phyloP scores from a whole-genome alignment of 306 rosid genomes.

The Vachellia collinsii region DNA sequence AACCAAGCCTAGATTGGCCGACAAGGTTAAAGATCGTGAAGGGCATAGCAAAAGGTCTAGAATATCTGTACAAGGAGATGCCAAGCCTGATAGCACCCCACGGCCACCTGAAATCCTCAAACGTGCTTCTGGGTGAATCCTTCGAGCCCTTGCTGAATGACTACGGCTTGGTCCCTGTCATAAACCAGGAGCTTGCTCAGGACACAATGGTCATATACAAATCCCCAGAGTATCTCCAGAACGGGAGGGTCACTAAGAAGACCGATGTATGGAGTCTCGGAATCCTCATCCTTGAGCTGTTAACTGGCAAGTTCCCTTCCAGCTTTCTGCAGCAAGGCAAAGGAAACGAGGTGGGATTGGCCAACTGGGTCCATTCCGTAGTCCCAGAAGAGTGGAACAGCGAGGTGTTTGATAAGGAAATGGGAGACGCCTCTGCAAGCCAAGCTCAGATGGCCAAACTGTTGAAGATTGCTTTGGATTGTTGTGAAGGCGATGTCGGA shows the following conservation, averaged over 20 bases:
- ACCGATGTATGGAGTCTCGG: too few species aligned
- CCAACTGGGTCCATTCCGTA: slow-evolving; percentile 59
- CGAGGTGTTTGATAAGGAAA: slow-evolving; percentile 64
- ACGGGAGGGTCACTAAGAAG: slow-evolving; percentile 70
- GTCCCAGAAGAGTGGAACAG: slow-evolving; percentile 50
- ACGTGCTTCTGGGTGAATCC: slow-evolving; percentile 62
- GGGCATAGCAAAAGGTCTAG: slow-evolving; percentile 71
- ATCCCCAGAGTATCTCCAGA: slow-evolving; percentile 77
- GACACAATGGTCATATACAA: slow-evolving; percentile 70
- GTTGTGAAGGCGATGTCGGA: slow-evolving; percentile 71
- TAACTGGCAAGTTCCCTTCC: slow-evolving; percentile 68
- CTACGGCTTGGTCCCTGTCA: slow-evolving; percentile 76
- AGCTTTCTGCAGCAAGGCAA: slow-evolving; percentile 55
- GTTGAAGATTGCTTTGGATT: slow-evolving; percentile 65
- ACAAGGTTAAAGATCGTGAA: slow-evolving; percentile 68
- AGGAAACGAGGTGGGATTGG: slow-evolving; percentile 57
- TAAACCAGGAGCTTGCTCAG: slow-evolving; percentile 75
- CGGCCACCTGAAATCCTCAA: slow-evolving; percentile 86
- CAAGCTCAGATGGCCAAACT: slow-evolving; percentile 64
- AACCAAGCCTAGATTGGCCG: slow-evolving; percentile 67
- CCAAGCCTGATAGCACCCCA: slow-evolving; percentile 67
- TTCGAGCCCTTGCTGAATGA: slow-evolving; percentile 68
- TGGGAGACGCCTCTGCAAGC: slow-evolving; percentile 32
- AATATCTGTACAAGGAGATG: slow-evolving; percentile 64
- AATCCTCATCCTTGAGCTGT: slow-evolving; percentile 63